Conservation (phyloP, 2,329 filamentous ascomycete species). For the Pseudopithomyces chartarum region DNA sequence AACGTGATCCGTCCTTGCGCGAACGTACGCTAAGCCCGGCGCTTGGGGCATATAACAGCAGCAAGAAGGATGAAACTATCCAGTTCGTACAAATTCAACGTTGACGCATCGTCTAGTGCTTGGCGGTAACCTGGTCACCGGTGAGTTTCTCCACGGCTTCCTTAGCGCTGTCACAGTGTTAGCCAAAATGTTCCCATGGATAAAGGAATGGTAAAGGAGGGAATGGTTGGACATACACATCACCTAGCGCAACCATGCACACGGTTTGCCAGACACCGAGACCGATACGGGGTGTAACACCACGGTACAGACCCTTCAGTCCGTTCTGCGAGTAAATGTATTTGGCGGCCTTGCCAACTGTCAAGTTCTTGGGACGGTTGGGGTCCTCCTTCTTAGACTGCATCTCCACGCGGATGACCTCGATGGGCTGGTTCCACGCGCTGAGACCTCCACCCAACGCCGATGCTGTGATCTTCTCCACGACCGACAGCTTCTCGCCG, state of each 20-base stretch:
- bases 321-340: conserved; percentile 95
- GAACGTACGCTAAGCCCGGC: no score
- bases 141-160: conserved; percentile 69
- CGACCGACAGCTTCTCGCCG: conserved; percentile 73
- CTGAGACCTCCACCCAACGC: conserved; percentile 89
- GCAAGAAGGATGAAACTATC: conserved; percentile 6
- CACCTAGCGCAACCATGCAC: conserved; percentile 98
- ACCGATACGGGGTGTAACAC: conserved; percentile 90
- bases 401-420: conserved; percentile 99
- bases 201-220: neutral
- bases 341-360: conserved; percentile 76
- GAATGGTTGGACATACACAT: conserved; percentile 72
- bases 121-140: conserved; percentile 66
- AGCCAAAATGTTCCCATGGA: conserved; percentile 26
- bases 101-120: conserved; percentile 58
- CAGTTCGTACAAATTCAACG: conserved; percentile 3
- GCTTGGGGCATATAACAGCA: neutral
- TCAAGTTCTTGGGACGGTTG: conserved; percentile 99
- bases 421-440: conserved; percentile 99
- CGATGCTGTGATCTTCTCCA: conserved; percentile 89
- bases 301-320: conserved; percentile 90
- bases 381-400: conserved; percentile 98
- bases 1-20: neutral
- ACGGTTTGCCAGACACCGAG: conserved; percentile 98
- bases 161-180: conserved; percentile 59